A percentile compares a stretch with the other conserved stretches of the same genome.
phyloP scores from a whole-genome alignment of 805 yeast species.

The Spathaspora sp. region DNA sequence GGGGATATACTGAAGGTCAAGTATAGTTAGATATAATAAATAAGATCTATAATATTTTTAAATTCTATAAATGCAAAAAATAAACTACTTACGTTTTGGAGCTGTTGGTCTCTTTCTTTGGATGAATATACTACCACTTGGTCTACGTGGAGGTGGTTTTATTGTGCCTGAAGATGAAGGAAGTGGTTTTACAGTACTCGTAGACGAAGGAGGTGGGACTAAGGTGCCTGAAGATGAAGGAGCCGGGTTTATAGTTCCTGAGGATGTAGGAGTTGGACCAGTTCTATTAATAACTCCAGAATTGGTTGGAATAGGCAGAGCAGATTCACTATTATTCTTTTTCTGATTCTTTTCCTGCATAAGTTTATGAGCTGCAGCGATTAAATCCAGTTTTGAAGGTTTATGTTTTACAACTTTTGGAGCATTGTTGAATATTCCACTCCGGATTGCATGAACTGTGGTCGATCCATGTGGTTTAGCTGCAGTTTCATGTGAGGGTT shows the following conservation, averaged over 20 bases:
- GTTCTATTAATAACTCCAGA: not conserved
- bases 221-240: conserved; percentile 8
- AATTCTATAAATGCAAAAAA: not conserved
- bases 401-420: not conserved
- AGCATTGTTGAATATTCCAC: not conserved
- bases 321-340: not conserved
- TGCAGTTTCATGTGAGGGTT: too few relatives aligned
- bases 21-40: not conserved
- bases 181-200: not conserved
- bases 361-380: not conserved
- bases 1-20: not conserved
- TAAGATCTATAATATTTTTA: not conserved
- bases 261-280: not conserved
- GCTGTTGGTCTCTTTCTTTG: not conserved
- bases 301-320: not conserved
- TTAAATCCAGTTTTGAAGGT: not conserved
- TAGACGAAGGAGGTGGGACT: not conserved
- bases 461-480: too few relatives aligned
- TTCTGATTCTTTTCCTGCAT: not conserved
- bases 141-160: not conserved
- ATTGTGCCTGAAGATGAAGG: conserved; percentile 9
- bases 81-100: not conserved
- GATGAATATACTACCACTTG: not conserved
- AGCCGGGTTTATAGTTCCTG: not conserved
- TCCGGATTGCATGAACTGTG: not conserved